Conservation (phyloP, 164 flowering plant genomes). For the Tinospora cordifolia region DNA sequence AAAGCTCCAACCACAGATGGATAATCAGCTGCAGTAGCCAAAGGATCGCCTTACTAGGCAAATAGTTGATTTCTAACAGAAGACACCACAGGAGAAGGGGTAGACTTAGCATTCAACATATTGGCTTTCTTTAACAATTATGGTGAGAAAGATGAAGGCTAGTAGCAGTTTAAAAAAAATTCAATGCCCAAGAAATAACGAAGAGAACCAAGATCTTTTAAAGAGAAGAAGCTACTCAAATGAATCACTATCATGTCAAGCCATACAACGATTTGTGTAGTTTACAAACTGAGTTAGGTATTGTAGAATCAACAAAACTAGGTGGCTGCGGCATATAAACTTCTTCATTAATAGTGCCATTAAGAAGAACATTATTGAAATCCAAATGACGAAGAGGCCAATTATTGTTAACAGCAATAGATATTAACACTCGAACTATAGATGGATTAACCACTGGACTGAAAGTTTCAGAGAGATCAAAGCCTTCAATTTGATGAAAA, state of each 20-base stretch:
- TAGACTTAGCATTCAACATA: too few species aligned
- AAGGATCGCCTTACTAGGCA: too few species aligned
- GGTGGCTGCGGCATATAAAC: neutral
- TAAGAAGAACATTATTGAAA: neutral
- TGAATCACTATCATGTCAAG: neutral
- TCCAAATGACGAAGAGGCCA: constrained; percentile 6
- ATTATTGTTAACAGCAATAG: neutral
- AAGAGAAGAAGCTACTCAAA: neutral
- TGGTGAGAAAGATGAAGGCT: neutral
- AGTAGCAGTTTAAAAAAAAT: neutral
- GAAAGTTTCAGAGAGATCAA: neutral
- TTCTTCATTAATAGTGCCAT: constrained; percentile 1
- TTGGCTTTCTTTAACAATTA: too few species aligned
- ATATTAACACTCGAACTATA: neutral
- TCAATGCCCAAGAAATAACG: constrained; percentile 2
- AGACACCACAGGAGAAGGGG: too few species aligned
- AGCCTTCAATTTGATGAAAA: constrained; percentile 1
- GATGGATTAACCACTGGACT: constrained; percentile 1
- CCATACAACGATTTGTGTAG: constrained; percentile 1
- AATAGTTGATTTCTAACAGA: too few species aligned
- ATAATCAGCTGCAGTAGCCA: too few species aligned
- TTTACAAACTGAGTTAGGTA: neutral
- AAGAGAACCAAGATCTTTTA: constrained; percentile 9
- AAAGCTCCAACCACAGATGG: too few species aligned
- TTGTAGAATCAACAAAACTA: neutral